Percentiles rank a stretch among this genome's conserved stretches.
Conservation (phyloP, 2,329 filamentous ascomycete species). For the Coniochaeta sp. region DNA sequence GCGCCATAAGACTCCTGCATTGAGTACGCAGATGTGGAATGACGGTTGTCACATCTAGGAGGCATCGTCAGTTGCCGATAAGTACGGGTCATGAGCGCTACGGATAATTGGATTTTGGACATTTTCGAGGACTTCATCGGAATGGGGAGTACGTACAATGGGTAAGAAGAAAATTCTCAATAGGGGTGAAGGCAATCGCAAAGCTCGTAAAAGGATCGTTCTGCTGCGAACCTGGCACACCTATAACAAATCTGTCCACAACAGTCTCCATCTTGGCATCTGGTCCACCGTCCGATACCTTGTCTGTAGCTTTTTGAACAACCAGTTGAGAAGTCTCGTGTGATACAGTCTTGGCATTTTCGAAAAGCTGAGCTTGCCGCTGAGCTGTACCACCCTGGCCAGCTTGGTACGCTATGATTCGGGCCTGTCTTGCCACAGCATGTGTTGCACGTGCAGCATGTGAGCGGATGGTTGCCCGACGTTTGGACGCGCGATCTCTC, state of each 20-base stretch:
- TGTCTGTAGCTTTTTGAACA: background rate
- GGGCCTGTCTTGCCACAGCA: slow-evolving; percentile 5
- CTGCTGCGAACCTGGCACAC: background rate
- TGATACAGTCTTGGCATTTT: background rate
- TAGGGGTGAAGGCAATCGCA: background rate
- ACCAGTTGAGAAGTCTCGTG: background rate
- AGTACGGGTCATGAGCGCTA: background rate
- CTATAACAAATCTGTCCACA: background rate
- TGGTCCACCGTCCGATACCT: background rate
- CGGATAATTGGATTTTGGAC: background rate
- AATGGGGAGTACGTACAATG: background rate
- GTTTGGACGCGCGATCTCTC: background rate
- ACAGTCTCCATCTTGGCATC: background rate
- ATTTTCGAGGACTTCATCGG: background rate
- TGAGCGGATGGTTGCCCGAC: slow-evolving; percentile 2
- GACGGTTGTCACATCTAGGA: background rate
- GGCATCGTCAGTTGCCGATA: background rate
- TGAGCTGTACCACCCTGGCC: background rate
- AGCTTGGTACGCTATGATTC: slow-evolving; percentile 4
- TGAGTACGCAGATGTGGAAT: background rate
- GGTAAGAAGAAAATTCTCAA: background rate
- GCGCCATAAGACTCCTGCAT: background rate
- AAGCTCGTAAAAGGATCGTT: background rate
- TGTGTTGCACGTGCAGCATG: slow-evolving; percentile 8
- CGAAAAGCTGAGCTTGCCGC: background rate